A percentile compares a stretch with the other conserved stretches of the same genome.
Evolutionary conservation across 768 basidiomycete genomes (phyloP).

Genomic region (Phanerochaete sordida): DNA sequence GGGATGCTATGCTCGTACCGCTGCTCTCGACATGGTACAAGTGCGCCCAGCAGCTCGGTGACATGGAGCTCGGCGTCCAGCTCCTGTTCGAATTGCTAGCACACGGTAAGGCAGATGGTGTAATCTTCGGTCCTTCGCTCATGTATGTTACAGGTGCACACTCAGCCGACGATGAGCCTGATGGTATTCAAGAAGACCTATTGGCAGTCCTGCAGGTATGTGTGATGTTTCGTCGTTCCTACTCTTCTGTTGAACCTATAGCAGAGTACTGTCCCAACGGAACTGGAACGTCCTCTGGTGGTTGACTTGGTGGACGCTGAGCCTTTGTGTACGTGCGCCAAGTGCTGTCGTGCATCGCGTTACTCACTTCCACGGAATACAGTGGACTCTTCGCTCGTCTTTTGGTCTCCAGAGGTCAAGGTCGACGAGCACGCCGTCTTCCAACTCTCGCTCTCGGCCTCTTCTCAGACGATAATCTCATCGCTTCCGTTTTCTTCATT

Average conservation of each 20-base stretch:
- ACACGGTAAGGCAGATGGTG: slow-evolving; percentile 49
- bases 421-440: slow-evolving; percentile 66
- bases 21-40: slow-evolving; percentile 79
- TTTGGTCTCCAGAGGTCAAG: slow-evolving; percentile 64
- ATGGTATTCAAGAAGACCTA: slow-evolving; percentile 63
- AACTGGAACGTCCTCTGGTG: slow-evolving; percentile 49
- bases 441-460: slow-evolving; percentile 65
- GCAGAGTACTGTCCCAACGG: slow-evolving; percentile 72
- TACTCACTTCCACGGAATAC: not conserved
- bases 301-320: slow-evolving; percentile 63
- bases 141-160: slow-evolving; percentile 26
- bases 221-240: no score
- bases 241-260: not conserved
- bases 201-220: slow-evolving; percentile 68
- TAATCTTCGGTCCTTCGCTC: not conserved
- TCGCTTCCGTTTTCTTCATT: slow-evolving; percentile 61
- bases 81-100: slow-evolving; percentile 83
- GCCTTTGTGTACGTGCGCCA: slow-evolving; percentile 50
- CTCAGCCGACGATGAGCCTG: slow-evolving; percentile 42
- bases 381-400: slow-evolving; percentile 68
- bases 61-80: slow-evolving; percentile 71
- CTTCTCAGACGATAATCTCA: slow-evolving; percentile 43
- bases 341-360: not conserved
- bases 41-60: slow-evolving; percentile 74
- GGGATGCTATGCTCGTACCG: slow-evolving; percentile 70